A percentile compares a stretch with the other conserved stretches of the same genome.
phyloP scores from a whole-genome alignment of 2,329 filamentous ascomycete genomes.

The Cladophialophora psammophila region DNA sequence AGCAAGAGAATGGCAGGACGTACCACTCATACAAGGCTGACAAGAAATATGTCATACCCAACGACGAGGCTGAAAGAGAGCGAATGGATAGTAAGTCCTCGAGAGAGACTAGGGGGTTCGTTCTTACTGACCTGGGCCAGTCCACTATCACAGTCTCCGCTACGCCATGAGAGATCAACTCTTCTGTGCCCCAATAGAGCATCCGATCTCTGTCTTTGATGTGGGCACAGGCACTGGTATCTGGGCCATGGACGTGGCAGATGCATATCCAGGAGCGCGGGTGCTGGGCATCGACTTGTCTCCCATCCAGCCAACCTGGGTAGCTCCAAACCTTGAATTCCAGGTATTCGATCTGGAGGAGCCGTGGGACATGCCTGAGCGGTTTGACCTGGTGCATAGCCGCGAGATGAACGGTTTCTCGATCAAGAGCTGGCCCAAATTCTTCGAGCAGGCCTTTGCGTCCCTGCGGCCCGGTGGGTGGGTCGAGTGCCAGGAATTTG shows the following conservation, averaged over 20 bases:
- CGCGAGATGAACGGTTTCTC: slow-evolving; percentile 28
- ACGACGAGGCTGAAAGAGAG: slow-evolving; percentile 48
- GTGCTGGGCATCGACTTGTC: slow-evolving; percentile 42
- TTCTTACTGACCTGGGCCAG: neutral
- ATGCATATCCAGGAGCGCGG: slow-evolving; percentile 46
- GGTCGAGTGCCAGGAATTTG: slow-evolving; percentile 29
- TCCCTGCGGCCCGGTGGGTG: slow-evolving; percentile 42
- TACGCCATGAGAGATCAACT: slow-evolving; percentile 35
- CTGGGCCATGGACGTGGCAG: slow-evolving; percentile 48
- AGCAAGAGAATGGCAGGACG: slow-evolving; percentile 32
- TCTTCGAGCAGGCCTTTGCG: slow-evolving; percentile 22
- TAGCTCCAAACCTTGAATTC: slow-evolving; percentile 61
- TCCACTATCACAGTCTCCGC: slow-evolving; percentile 44
- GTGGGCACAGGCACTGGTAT: slow-evolving; percentile 54
- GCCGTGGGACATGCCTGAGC: slow-evolving; percentile 62
- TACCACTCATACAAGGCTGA: slow-evolving; percentile 40
- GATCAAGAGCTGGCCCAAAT: slow-evolving; percentile 25
- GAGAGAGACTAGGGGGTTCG: neutral
- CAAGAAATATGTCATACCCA: slow-evolving; percentile 47
- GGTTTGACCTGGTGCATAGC: slow-evolving; percentile 65
- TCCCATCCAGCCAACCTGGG: slow-evolving; percentile 51
- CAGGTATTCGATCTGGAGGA: slow-evolving; percentile 66
- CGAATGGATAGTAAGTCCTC: slow-evolving; percentile 42
- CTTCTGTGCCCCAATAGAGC: slow-evolving; percentile 39
- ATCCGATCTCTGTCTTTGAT: slow-evolving; percentile 44